Evolutionary conservation across 2,329 filamentous ascomycete species (phyloP).

Genomic region (Cladobotryum mycophilum): DNA sequence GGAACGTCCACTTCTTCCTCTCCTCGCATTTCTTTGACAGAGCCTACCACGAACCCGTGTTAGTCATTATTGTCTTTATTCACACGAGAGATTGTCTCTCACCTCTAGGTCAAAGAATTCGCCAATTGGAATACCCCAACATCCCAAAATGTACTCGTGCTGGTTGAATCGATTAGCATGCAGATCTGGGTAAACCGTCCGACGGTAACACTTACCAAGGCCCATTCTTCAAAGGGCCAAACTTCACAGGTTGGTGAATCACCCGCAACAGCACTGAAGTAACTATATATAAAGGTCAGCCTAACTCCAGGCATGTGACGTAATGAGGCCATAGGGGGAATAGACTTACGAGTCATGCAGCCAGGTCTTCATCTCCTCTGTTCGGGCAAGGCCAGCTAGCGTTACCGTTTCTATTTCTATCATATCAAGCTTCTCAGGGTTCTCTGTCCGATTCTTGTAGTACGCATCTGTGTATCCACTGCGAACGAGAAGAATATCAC

Average conservation of each 20-base stretch:
- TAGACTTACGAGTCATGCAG: neutral
- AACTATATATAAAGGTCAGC: neutral
- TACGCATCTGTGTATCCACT: constrained; percentile 33
- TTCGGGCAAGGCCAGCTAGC: neutral
- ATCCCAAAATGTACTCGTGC: constrained; percentile 42
- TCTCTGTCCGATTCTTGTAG: constrained; percentile 1
- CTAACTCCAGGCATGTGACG: neutral
- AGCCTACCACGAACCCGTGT: constrained; percentile 4
- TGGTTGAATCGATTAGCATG: constrained; percentile 17
- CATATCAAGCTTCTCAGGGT: constrained; percentile 32
- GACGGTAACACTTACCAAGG: neutral
- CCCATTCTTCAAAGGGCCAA: constrained; percentile 44
- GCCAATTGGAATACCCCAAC: constrained; percentile 49
- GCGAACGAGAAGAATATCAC: constrained; percentile 44
- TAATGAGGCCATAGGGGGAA: neutral
- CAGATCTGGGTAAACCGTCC: neutral
- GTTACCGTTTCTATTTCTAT: constrained; percentile 24
- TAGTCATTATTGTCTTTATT: neutral
- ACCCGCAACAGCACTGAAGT: constrained; percentile 57
- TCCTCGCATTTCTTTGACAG: constrained; percentile 47
- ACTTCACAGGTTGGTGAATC: constrained; percentile 60
- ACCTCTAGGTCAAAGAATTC: constrained; percentile 51
- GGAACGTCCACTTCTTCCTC: constrained; percentile 51
- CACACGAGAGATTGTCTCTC: neutral
- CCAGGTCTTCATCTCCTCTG: neutral